Conservation (phyloP, 768 basidiomycete species). For the Leccinum olivaceopallidum region DNA sequence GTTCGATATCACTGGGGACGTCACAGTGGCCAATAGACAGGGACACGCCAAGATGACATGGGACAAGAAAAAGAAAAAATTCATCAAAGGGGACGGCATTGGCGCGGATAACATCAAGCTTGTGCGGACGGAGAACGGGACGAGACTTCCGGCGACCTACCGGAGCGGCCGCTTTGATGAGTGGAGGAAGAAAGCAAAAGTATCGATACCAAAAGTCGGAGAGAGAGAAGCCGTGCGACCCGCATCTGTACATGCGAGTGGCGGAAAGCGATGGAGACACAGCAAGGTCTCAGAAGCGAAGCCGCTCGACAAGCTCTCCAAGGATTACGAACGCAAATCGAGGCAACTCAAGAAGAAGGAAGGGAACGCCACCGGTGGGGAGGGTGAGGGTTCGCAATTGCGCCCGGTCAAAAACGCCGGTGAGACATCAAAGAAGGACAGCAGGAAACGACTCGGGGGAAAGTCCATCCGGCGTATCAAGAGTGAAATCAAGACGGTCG, state of each 20-base stretch:
- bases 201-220: constrained; percentile 78
- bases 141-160: constrained; percentile 87
- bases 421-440: constrained; percentile 35
- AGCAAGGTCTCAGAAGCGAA: constrained; percentile 63
- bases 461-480: constrained; percentile 68
- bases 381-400: constrained; percentile 25
- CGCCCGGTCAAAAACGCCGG: constrained; percentile 26
- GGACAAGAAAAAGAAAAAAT: constrained; percentile 97
- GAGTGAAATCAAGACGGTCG: constrained; percentile 81
- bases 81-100: constrained; percentile 78
- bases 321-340: constrained; percentile 72
- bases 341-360: constrained; percentile 62
- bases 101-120: constrained; percentile 95
- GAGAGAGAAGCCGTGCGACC: constrained; percentile 63
- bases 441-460: constrained; percentile 49
- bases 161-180: constrained; percentile 93
- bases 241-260: constrained; percentile 30
- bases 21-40: constrained; percentile 53
- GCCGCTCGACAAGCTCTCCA: constrained; percentile 72
- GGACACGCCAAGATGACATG: constrained; percentile 68
- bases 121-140: constrained; percentile 90
- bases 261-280: constrained; percentile 73
- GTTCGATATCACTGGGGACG: constrained; percentile 83
- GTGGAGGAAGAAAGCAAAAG: constrained; percentile 81
- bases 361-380: constrained; percentile 31